Evolutionary conservation across 768 basidiomycete species (phyloP).

Genomic region (Vararia minispora): DNA sequence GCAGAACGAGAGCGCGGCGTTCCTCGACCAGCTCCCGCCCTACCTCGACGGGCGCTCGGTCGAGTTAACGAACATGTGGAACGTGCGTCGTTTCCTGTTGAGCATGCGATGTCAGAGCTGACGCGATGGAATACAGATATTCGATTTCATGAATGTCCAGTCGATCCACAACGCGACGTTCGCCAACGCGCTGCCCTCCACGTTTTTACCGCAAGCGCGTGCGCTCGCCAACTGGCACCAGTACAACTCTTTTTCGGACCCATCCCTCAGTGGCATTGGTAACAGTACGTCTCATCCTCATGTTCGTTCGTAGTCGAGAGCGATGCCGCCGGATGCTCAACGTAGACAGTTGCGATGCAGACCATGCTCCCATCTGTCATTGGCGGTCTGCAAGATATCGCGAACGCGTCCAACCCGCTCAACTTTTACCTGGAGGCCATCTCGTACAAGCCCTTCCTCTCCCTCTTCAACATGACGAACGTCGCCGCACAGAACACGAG

Average conservation of each 20-base stretch:
- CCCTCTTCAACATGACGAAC: slow-evolving; percentile 69
- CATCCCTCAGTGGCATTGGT: slow-evolving; percentile 43
- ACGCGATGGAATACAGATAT: slow-evolving; percentile 31
- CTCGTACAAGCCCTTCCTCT: slow-evolving; percentile 71
- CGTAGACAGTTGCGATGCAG: slow-evolving; percentile 59
- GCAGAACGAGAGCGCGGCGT: slow-evolving; percentile 30
- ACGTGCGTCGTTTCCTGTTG: slow-evolving; percentile 22
- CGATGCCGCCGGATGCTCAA: no score
- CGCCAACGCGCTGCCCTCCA: slow-evolving; percentile 30
- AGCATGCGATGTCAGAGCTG: neutral
- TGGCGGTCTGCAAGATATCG: slow-evolving; percentile 38
- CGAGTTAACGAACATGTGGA: slow-evolving; percentile 48
- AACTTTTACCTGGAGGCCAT: slow-evolving; percentile 50
- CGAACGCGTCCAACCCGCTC: slow-evolving; percentile 36
- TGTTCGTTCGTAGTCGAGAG: neutral
- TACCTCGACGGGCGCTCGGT: slow-evolving; percentile 45
- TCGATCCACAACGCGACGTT: slow-evolving; percentile 55
- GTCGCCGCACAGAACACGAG: slow-evolving; percentile 36
- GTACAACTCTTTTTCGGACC: slow-evolving; percentile 51
- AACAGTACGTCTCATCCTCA: slow-evolving; percentile 47
- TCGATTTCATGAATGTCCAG: slow-evolving; percentile 66
- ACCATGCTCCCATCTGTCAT: slow-evolving; percentile 54
- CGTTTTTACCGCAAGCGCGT: slow-evolving; percentile 41
- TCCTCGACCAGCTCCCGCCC: slow-evolving; percentile 36
- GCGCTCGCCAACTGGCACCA: slow-evolving; percentile 66